Evolutionary conservation across 805 yeast species (phyloP).

Genomic region (Yarrowia deformans): DNA sequence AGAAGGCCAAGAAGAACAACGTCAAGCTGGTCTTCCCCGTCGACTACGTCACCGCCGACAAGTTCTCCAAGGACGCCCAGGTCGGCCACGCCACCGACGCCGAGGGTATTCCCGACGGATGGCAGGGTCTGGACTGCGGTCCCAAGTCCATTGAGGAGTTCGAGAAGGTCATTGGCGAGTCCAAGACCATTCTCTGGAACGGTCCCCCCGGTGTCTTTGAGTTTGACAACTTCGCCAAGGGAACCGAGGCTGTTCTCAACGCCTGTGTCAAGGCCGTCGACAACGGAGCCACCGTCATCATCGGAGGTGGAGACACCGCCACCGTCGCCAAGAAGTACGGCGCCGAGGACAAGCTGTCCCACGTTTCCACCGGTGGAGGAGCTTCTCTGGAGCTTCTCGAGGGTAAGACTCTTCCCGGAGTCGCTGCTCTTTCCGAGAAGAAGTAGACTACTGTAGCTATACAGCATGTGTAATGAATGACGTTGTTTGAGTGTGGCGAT

Average conservation of each 20-base stretch:
- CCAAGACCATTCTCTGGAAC: conserved; percentile 99
- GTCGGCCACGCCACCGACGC: conserved; percentile 83
- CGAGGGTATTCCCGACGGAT: conserved; percentile 92
- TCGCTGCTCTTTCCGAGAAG: conserved; percentile 86
- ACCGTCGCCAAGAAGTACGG: conserved; percentile 98
- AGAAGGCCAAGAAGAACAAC: conserved; percentile 94
- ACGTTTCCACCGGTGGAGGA: conserved; percentile 99
- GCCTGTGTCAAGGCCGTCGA: conserved; percentile 86
- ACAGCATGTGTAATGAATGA: conserved; percentile 1
- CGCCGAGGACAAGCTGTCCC: conserved; percentile 94
- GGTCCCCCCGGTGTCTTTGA: conserved; percentile 99
- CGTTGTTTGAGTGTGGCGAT: neutral
- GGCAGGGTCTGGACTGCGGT: conserved; percentile 97
- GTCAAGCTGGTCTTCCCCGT: conserved; percentile 94
- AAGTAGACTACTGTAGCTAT: conserved; percentile 43
- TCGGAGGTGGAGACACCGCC: conserved; percentile 99
- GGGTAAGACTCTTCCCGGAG: conserved; percentile 99
- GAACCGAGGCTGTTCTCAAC: conserved; percentile 89
- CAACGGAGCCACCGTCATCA: conserved; percentile 92
- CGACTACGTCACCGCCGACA: conserved; percentile 95
- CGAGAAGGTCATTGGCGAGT: conserved; percentile 81
- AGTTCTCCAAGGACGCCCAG: conserved; percentile 89
- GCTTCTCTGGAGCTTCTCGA: conserved; percentile 98
- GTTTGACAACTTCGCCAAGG: conserved; percentile 88
- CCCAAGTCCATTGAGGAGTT: conserved; percentile 84